Base-by-base conservation (phyloP, 305 asterid genomes). In the Fraxinus albicans region DNA sequence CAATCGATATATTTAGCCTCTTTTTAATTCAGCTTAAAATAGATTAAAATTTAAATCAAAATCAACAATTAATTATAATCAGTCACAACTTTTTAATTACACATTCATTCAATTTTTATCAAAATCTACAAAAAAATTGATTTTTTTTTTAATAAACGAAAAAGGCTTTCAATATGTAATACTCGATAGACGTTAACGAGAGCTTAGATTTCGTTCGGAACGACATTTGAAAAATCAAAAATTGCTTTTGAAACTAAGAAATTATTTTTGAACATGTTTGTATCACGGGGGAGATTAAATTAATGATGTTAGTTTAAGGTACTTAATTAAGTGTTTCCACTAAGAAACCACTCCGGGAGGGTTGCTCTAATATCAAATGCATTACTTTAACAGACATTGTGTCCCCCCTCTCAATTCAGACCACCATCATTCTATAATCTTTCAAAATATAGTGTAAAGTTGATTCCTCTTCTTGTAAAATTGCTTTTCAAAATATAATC, bases 381-480 rank as follows among this genome's bases (percentile, higher is more conserved):
- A 81, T 55, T 83, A 76, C 97, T 93, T 92, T 93, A 85, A 44
- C 79, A 63, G 86, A 91, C 94, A 93, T 74, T 55, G 34, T 91
- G 95, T 89, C 89, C 91, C 40, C 40, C 40, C 40, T 6, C 81
- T 78, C 80, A 87, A 80, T 89, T 76, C 83, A 88, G 86, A 88
- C 92, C 90, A 81, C 55, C 55, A 91, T 90, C 91, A 86, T 89
- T 88, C 81, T 80, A 74, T 27, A 76, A 82, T 83, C 76, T 83
- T 82, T 81, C 80, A 38, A 84, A 81, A 77, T 12, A 72, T 31
- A 47, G 38, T 42, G 9, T 38, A 23, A 83, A 84, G 78, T 76
- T 67, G 76, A 82, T 84, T 55, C 70, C 83, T 87, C 84, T 74
- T 81, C 79, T 27, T 27, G 53, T 84, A 44, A 31, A 31, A 31